phyloP scores from a whole-genome alignment of 805 yeast species.

The Suhomyces emberorum region DNA sequence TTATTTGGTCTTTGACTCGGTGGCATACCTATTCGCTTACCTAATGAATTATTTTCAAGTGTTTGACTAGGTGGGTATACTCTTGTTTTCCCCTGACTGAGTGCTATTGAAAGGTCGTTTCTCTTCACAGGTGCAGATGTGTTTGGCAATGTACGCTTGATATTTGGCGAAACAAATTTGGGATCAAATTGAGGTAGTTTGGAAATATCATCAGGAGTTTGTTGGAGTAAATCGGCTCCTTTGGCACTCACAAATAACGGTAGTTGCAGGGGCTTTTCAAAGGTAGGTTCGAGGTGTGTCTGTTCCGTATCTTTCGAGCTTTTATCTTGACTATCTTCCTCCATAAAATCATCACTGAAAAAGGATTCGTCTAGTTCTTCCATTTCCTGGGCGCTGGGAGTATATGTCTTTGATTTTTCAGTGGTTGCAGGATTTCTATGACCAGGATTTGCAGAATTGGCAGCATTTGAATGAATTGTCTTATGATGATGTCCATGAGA shows the following conservation, averaged over 20 bases:
- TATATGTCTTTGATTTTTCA: conserved; percentile 6
- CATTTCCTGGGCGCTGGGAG: conserved; percentile 12
- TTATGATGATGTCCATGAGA: too few relatives aligned
- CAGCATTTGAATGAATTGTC: too few relatives aligned
- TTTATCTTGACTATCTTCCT: conserved; percentile 14
- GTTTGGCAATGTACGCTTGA: conserved; percentile 54
- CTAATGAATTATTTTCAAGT: background rate
- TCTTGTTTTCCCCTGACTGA: background rate
- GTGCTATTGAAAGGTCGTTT: conserved; percentile 6
- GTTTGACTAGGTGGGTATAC: conserved; percentile 3
- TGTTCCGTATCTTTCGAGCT: conserved; percentile 1
- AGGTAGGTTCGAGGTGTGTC: background rate
- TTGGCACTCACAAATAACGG: conserved; percentile 59
- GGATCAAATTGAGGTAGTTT: conserved; percentile 56
- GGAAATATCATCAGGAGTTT: conserved; percentile 35
- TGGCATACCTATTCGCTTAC: conserved; percentile 7
- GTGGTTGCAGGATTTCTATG: background rate
- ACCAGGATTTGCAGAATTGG: background rate
- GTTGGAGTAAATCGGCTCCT: conserved; percentile 55
- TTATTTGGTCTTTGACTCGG: conserved; percentile 6
- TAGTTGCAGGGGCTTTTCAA: background rate
- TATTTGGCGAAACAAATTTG: conserved; percentile 48
- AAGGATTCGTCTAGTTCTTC: conserved; percentile 42
- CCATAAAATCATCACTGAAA: conserved; percentile 38
- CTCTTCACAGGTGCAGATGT: conserved; percentile 64